Conservation (phyloP, 2,329 filamentous ascomycete genomes). For the Plenodomus lindquistii region DNA sequence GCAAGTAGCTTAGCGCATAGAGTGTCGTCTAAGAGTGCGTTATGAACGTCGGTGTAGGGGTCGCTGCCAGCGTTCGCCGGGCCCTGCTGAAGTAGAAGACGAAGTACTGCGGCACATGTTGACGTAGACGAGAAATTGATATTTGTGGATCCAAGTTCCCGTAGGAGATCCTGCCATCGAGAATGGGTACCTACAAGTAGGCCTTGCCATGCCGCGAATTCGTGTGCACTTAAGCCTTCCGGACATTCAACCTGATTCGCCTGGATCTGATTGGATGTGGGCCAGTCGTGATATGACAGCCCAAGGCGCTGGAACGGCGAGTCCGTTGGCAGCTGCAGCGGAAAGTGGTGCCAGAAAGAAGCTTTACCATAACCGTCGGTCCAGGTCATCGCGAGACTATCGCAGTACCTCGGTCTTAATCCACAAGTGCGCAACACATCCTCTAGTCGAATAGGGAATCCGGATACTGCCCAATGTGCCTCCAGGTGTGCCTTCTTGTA, state of each 20-base stretch:
- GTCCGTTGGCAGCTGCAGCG: slow-evolving; percentile 41
- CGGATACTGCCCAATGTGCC: slow-evolving; percentile 54
- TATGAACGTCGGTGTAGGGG: slow-evolving; percentile 53
- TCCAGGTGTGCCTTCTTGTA: slow-evolving; percentile 51
- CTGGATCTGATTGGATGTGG: slow-evolving; percentile 59
- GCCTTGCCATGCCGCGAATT: slow-evolving; percentile 58
- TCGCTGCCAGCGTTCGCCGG: slow-evolving; percentile 42
- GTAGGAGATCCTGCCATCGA: slow-evolving; percentile 55
- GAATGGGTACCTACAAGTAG: slow-evolving; percentile 52
- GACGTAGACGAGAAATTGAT: slow-evolving; percentile 64
- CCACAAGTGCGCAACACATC: slow-evolving; percentile 54
- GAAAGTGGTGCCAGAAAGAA: slow-evolving; percentile 54
- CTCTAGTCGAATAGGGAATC: slow-evolving; percentile 48
- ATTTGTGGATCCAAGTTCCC: slow-evolving; percentile 57
- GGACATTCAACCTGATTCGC: slow-evolving; percentile 58
- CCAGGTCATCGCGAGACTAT: slow-evolving; percentile 48
- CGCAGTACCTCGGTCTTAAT: slow-evolving; percentile 54
- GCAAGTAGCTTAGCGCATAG: slow-evolving; percentile 57
- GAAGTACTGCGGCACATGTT: slow-evolving; percentile 54
- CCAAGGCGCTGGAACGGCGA: slow-evolving; percentile 35
- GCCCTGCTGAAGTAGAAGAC: slow-evolving; percentile 61
- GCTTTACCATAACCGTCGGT: slow-evolving; percentile 34
- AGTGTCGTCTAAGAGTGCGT: slow-evolving; percentile 51
- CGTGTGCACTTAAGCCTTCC: slow-evolving; percentile 51
- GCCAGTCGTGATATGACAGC: slow-evolving; percentile 31